Evolutionary conservation across 2,329 filamentous ascomycete genomes (phyloP).

Genomic region (Pezicula neosporulosa): DNA sequence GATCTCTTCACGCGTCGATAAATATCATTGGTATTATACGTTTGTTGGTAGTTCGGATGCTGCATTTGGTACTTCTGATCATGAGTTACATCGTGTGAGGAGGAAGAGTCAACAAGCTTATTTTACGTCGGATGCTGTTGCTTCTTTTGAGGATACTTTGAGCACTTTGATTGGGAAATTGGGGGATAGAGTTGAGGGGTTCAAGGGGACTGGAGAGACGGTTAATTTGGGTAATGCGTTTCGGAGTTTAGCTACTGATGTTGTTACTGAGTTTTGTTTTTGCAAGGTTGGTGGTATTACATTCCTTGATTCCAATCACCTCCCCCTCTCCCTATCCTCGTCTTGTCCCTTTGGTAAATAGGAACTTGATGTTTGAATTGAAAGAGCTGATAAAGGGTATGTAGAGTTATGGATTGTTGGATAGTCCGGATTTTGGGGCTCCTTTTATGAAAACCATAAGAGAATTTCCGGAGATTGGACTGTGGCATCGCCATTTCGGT

Average conservation of each 20-base stretch:
- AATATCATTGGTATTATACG: constrained; percentile 9
- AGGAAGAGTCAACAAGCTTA: constrained; percentile 11
- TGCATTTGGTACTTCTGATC: constrained; percentile 11
- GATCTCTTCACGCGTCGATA: constrained; percentile 8
- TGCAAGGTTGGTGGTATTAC: background rate
- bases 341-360: too few species aligned
- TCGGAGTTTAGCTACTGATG: constrained; percentile 10
- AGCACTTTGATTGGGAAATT: constrained; percentile 6
- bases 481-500: constrained; percentile 9
- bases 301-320: too few species aligned
- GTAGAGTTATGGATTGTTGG: constrained; percentile 6
- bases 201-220: constrained; percentile 3
- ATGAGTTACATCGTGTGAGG: constrained; percentile 12
- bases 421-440: constrained; percentile 9
- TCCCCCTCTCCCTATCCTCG: too few species aligned
- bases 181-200: constrained; percentile 5
- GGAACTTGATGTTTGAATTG: too few species aligned
- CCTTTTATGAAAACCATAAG: constrained; percentile 5
- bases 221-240: constrained; percentile 15
- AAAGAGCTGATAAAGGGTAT: too few species aligned
- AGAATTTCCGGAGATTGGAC: constrained; percentile 10
- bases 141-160: constrained; percentile 5
- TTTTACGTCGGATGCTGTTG: constrained; percentile 8
- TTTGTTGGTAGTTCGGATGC: constrained; percentile 6
- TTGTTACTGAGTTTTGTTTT: constrained; percentile 12